Evolutionary conservation across 2,329 filamentous ascomycete species (phyloP).

Genomic region (Botrytis tulipae): DNA sequence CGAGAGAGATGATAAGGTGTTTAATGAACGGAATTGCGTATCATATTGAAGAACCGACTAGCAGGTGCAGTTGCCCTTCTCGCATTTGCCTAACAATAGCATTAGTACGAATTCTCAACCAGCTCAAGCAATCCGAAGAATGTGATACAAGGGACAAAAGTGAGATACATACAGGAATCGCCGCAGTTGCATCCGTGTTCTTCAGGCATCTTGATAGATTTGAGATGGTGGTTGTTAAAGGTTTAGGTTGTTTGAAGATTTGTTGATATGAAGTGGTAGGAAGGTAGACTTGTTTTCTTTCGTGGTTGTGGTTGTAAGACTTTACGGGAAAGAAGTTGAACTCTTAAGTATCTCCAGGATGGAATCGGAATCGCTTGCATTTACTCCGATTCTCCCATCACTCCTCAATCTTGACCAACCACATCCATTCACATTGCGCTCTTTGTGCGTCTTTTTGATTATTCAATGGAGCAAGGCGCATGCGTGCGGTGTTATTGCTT

Average conservation of each 20-base stretch:
- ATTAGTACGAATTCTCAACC: neutral
- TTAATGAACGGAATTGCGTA: neutral
- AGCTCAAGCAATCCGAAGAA: neutral
- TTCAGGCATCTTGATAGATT: conserved; percentile 14
- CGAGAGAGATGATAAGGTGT: neutral
- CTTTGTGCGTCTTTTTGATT: neutral
- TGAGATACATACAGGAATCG: neutral
- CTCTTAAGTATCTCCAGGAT: conserved; percentile 7
- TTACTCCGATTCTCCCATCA: neutral
- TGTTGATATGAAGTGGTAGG: neutral
- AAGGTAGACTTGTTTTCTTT: neutral
- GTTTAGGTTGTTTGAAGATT: neutral
- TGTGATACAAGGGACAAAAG: neutral
- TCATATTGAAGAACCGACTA: neutral
- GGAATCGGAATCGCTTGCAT: neutral
- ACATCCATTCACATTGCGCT: neutral
- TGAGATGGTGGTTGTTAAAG: neutral
- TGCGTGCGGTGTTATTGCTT: too few relatives aligned
- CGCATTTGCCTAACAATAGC: neutral
- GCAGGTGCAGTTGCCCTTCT: conserved; percentile 6
- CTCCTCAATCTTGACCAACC: neutral
- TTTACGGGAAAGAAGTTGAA: neutral
- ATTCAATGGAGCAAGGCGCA: neutral
- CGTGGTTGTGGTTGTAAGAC: neutral
- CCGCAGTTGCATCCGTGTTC: neutral